Evolutionary conservation across 495 filamentous ascomycete genomes (phyloP).

Genomic region (Trichoderma parareesei): DNA sequence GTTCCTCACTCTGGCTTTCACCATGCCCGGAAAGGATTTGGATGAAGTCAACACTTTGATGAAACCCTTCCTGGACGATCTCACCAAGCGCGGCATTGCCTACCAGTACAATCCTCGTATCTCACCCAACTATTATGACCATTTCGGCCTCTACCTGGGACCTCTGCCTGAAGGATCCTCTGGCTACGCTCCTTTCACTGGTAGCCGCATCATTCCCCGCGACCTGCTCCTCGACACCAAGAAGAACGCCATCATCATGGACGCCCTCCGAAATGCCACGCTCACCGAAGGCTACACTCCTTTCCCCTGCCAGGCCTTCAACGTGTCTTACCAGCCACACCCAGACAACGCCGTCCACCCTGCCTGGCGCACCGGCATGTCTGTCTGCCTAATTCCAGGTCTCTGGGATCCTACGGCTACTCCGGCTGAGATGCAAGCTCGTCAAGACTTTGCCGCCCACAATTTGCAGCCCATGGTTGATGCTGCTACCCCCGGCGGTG

Average conservation of each 20-base stretch:
- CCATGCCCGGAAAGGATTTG: background rate
- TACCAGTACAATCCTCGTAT: constrained; percentile 23
- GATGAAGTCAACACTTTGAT: too few species aligned
- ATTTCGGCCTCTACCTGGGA: constrained; percentile 38
- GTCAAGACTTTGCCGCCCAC: constrained; percentile 26
- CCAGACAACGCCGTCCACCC: constrained; percentile 48
- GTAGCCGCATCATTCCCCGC: constrained; percentile 52
- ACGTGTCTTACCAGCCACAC: background rate
- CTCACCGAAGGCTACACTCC: constrained; percentile 9
- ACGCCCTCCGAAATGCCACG: background rate
- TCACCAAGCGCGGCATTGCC: background rate
- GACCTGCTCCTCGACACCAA: constrained; percentile 30
- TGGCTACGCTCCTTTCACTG: constrained; percentile 41
- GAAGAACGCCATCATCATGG: background rate
- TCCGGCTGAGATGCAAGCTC: constrained; percentile 12
- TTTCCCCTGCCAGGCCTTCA: constrained; percentile 22
- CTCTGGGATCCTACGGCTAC: background rate
- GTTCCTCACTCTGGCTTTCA: background rate
- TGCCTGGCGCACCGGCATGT: constrained; percentile 24
- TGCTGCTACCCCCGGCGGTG: constrained; percentile 27
- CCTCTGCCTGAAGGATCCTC: constrained; percentile 34
- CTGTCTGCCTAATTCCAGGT: constrained; percentile 21
- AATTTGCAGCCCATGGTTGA: constrained; percentile 26
- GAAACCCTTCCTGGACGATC: background rate
- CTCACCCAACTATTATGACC: constrained; percentile 28